Percentiles rank a stretch among this genome's conserved stretches.
phyloP scores from a whole-genome alignment of 306 rosid species.

The Prunus mira region DNA sequence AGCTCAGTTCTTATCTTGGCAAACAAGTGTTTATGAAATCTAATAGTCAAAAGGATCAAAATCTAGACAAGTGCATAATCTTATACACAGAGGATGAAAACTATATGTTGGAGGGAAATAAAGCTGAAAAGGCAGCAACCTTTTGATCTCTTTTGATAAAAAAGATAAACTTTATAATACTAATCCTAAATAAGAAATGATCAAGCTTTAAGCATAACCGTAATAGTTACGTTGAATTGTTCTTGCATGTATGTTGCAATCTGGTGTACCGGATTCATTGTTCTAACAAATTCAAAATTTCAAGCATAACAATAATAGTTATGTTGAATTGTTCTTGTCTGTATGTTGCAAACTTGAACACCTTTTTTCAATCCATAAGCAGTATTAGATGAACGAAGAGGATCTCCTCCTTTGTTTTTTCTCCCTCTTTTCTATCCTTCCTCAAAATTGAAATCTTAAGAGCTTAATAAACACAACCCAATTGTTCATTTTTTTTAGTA shows the following conservation, averaged over 20 bases:
- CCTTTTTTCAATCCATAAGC: no score
- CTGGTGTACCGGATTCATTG: neutral
- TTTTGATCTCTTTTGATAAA: neutral
- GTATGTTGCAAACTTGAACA: neutral
- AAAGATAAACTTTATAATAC: neutral
- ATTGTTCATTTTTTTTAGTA: no score
- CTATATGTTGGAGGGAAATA: neutral
- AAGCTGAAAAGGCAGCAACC: neutral
- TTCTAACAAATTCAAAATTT: constrained; percentile 9
- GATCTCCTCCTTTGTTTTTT: no score
- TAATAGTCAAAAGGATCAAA: neutral
- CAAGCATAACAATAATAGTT: neutral
- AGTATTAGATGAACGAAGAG: no score
- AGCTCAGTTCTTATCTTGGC: no score
- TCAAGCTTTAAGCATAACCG: neutral
- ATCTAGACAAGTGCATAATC: neutral
- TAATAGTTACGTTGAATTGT: neutral
- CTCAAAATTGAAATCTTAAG: no score
- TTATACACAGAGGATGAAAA: neutral
- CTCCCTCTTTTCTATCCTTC: no score
- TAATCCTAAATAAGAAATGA: neutral
- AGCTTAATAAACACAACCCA: no score
- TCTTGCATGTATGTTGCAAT: neutral
- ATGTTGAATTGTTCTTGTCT: neutral
- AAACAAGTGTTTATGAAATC: no score